Conservation (phyloP, 768 basidiomycete species). For the Xerocomellus chrysenteron region DNA sequence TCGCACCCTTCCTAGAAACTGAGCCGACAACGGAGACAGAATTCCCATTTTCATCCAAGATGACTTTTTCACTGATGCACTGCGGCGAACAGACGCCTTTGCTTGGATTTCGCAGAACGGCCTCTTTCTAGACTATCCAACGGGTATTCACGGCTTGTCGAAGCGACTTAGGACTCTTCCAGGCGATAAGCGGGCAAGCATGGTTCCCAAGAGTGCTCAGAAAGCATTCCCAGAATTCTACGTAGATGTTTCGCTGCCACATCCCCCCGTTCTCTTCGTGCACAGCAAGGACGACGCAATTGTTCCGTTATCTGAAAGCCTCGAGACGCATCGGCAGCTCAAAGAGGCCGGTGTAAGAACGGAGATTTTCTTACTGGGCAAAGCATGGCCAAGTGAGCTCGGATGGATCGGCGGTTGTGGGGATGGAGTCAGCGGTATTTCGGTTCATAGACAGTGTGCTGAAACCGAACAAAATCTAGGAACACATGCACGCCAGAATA, state of each 20-base stretch:
- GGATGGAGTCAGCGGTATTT: not conserved
- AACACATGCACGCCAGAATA: not conserved
- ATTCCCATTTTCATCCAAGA: not conserved
- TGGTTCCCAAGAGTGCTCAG: not conserved
- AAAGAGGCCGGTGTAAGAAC: not conserved
- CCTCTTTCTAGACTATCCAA: not conserved
- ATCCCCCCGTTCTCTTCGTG: not conserved
- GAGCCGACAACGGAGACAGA: not conserved
- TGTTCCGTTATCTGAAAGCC: slow-evolving; percentile 2
- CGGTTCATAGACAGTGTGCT: slow-evolving; percentile 1
- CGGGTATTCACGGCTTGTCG: not conserved
- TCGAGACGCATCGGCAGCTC: not conserved
- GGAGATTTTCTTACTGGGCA: not conserved
- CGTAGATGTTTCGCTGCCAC: not conserved
- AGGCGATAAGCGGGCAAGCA: not conserved
- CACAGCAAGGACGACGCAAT: slow-evolving; percentile 1
- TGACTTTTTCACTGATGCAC: not conserved
- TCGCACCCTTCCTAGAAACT: not conserved
- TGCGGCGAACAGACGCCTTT: slow-evolving; percentile 1
- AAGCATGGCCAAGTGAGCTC: not conserved
- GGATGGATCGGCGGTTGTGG: not conserved
- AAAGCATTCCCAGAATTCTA: not conserved
- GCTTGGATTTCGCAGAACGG: slow-evolving; percentile 1
- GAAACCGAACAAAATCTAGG: not conserved
- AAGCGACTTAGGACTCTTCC: not conserved